Evolutionary conservation across 2,329 filamentous ascomycete genomes (phyloP).

Genomic region (Fusarium sp.): DNA sequence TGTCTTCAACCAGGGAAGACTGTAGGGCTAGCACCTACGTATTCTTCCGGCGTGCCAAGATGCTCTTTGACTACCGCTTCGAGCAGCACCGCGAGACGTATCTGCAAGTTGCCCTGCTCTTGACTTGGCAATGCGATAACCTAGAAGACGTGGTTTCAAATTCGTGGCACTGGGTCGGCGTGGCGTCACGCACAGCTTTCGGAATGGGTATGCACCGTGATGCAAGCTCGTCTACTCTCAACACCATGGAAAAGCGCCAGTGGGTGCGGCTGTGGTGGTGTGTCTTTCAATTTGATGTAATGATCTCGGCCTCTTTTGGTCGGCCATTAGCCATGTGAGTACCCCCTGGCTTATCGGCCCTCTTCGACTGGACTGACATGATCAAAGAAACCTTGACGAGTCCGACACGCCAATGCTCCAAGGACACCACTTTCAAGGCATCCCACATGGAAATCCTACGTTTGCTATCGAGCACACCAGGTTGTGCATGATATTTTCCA

Average conservation of each 20-base stretch:
- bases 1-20: slow-evolving; percentile 52
- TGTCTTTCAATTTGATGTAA: slow-evolving; percentile 52
- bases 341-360: neutral
- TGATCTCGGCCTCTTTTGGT: slow-evolving; percentile 54
- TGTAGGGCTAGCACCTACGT: slow-evolving; percentile 52
- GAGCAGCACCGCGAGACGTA: slow-evolving; percentile 63
- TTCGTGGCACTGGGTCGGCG: slow-evolving; percentile 61
- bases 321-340: slow-evolving; percentile 59
- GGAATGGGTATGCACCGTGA: slow-evolving; percentile 63
- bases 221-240: slow-evolving; percentile 43
- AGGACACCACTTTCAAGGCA: slow-evolving; percentile 55
- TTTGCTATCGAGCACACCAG: slow-evolving; percentile 60
- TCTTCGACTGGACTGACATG: neutral
- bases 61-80: slow-evolving; percentile 61
- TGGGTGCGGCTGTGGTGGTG: slow-evolving; percentile 54
- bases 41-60: slow-evolving; percentile 63
- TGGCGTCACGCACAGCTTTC: slow-evolving; percentile 60
- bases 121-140: slow-evolving; percentile 65
- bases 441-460: slow-evolving; percentile 50
- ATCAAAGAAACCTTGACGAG: slow-evolving; percentile 56
- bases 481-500: slow-evolving; percentile 60
- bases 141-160: slow-evolving; percentile 65
- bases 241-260: slow-evolving; percentile 46
- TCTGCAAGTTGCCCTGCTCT: slow-evolving; percentile 62
- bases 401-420: slow-evolving; percentile 58